These are phyloP conservation scores for Zychaea mexicana DNA, from an alignment of 371 early-diverging fungal species.

Conservation along the genomic window DNA sequence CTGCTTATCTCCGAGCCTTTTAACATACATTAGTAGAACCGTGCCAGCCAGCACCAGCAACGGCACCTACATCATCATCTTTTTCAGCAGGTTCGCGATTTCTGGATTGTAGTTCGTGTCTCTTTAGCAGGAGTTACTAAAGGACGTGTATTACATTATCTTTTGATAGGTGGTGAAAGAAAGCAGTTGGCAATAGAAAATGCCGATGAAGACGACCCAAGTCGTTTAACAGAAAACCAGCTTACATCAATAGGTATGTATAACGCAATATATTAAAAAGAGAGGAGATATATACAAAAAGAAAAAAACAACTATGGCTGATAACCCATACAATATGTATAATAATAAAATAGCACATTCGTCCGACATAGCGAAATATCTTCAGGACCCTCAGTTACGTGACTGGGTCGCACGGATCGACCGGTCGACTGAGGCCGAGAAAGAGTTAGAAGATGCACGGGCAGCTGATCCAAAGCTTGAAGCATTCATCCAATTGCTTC, in stretches of 20 bases:
- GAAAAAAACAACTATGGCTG: too few relatives aligned
- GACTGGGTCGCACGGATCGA: slow-evolving; percentile 30
- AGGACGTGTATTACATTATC: not conserved
- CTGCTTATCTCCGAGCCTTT: not conserved
- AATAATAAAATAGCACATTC: slow-evolving; percentile 19
- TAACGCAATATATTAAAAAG: not conserved
- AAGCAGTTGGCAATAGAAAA: slow-evolving; percentile 1
- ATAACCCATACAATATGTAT: too few relatives aligned
- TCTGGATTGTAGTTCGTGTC: too few relatives aligned
- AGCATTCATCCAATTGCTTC: slow-evolving; percentile 16
- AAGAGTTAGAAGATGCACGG: slow-evolving; percentile 10
- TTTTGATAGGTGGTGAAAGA: not conserved
- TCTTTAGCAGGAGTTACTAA: too few relatives aligned
- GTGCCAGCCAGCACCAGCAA: not conserved
- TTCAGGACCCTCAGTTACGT: slow-evolving; percentile 33
- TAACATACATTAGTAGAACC: slow-evolving; percentile 7
- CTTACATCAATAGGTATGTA: slow-evolving; percentile 11
- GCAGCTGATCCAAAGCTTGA: slow-evolving; percentile 13
- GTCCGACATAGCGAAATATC: slow-evolving; percentile 31
- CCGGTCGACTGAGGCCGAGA: slow-evolving; percentile 29
- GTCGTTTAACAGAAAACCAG: slow-evolving; percentile 1
- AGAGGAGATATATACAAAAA: not conserved
- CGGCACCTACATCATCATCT: not conserved
- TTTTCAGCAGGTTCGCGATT: not conserved
- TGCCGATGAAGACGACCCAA: slow-evolving; percentile 5